These are phyloP conservation scores for Exophiala oligosperma DNA, from an alignment of 2,329 filamentous ascomycete genomes.

Conservation along the genomic window DNA sequence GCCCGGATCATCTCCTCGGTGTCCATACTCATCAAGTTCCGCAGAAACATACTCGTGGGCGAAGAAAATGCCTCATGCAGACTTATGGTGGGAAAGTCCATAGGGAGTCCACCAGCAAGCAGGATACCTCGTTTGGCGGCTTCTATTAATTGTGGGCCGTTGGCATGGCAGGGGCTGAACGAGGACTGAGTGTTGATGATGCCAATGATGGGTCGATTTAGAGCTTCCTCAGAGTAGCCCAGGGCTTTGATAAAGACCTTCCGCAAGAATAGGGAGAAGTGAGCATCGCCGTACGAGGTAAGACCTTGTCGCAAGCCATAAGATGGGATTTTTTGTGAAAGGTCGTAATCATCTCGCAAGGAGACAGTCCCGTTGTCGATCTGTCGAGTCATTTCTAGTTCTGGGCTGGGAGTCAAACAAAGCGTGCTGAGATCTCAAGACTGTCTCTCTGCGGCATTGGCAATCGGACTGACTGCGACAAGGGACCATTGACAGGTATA, in stretches of 20 bases:
- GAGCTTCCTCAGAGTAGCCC: constrained; percentile 70
- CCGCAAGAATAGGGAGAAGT: constrained; percentile 72
- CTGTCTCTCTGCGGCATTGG: no score
- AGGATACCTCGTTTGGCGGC: constrained; percentile 69
- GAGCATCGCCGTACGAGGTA: constrained; percentile 69
- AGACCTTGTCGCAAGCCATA: constrained; percentile 64
- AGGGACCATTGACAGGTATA: no score
- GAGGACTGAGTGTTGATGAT: constrained; percentile 72
- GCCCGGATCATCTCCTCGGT: constrained; percentile 76
- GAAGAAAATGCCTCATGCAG: constrained; percentile 68
- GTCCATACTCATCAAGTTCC: constrained; percentile 78
- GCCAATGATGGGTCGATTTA: constrained; percentile 70
- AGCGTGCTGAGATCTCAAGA: no score
- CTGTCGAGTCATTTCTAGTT: no score
- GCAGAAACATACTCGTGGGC: constrained; percentile 72
- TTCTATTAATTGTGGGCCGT: constrained; percentile 69
- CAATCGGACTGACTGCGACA: no score
- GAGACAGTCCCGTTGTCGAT: no score
- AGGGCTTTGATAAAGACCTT: constrained; percentile 78
- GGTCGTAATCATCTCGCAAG: constrained; percentile 54
- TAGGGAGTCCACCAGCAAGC: constrained; percentile 64
- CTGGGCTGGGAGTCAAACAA: no score
- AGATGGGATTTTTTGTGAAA: constrained; percentile 54
- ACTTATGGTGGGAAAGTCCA: constrained; percentile 74
- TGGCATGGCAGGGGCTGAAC: constrained; percentile 75